phyloP scores from a whole-genome alignment of 2,329 filamentous ascomycete species.

The Ascochyta lentis region DNA sequence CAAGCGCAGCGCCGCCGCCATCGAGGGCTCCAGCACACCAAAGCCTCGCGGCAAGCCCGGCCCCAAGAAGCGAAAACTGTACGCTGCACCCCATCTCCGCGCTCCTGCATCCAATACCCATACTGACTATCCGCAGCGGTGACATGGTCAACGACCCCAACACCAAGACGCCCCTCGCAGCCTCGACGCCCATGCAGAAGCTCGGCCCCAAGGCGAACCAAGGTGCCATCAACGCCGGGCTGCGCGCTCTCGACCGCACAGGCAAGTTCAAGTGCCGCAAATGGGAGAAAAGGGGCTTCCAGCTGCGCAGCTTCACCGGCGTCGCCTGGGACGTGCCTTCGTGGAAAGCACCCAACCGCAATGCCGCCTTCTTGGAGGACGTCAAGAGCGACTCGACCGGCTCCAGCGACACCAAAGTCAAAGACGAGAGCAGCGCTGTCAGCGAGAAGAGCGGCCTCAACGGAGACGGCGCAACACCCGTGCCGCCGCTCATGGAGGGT shows the following conservation, averaged over 20 bases:
- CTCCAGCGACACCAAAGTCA: constrained; percentile 64
- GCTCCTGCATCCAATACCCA: neutral
- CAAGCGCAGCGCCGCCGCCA: constrained; percentile 62
- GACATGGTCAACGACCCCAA: constrained; percentile 56
- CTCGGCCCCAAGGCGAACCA: constrained; percentile 96
- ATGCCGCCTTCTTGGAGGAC: constrained; percentile 64
- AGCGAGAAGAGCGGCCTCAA: constrained; percentile 67
- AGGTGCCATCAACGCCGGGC: constrained; percentile 94
- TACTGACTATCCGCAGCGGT: constrained; percentile 51
- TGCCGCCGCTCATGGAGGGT: constrained; percentile 51
- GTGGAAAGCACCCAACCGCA: constrained; percentile 77
- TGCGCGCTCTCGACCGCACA: constrained; percentile 90
- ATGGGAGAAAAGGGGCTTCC: constrained; percentile 84
- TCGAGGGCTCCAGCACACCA: constrained; percentile 61
- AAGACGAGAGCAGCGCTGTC: constrained; percentile 64
- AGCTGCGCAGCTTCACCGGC: constrained; percentile 91
- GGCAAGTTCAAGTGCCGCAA: constrained; percentile 85
- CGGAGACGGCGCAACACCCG: constrained; percentile 54
- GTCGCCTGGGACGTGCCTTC: constrained; percentile 80
- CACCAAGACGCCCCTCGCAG: constrained; percentile 49
- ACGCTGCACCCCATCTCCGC: constrained; percentile 51
- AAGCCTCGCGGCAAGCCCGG: constrained; percentile 86
- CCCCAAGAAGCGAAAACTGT: constrained; percentile 93
- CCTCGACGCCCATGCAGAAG: constrained; percentile 69
- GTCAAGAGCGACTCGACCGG: constrained; percentile 62